Evolutionary conservation across 805 yeast species (phyloP), one percentile per base, ranked within the genome.

Genomic region (Wickerhamiella siamensis): DNA sequence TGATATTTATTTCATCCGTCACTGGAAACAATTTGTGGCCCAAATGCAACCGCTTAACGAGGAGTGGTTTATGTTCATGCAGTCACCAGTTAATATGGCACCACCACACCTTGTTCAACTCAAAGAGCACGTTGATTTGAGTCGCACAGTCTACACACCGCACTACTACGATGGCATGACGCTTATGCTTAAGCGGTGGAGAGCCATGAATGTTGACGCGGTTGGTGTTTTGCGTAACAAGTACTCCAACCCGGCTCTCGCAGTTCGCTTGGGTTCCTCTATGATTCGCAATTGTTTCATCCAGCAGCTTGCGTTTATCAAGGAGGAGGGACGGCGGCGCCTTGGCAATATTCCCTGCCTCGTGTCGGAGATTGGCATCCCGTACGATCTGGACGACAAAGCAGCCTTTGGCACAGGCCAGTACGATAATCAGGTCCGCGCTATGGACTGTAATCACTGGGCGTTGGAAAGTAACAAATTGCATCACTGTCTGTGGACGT

Each of bases 81-180:
- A 84, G 59, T 77, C 88, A 2, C 94, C 94, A 1, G 91, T 83
- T 1, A 64, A 86, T 45, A 77, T 74, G 49, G 55, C 72, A 2
- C 95, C 95, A 1, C 95, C 96, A 2, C 55, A 63, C 17, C 55
- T 82, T 45, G 64, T 63, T 43, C 66, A 66, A 24, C 67, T 72
- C 33, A 91, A 81, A 52, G 56, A 64, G 1, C 71, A 70, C 39
- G 77, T 88, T 0, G 50, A 50, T 36, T 35, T 26, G 33, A 9
- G 27, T 4, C 43, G 46, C 3, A 38, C 46, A 4, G 75, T 81
- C 1, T 78, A 77, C 51, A 76, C 94, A 16, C 91, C 94, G 2
- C 98, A 88, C 60, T 88, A 79, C 58, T 88, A 88, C 57, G 98
- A 88, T 58, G 98, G 97, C 0, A 71, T 88, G 76, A 81, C 96